Conservation (phyloP, 257 asterid species). For the Nicotiana benthamiana region DNA sequence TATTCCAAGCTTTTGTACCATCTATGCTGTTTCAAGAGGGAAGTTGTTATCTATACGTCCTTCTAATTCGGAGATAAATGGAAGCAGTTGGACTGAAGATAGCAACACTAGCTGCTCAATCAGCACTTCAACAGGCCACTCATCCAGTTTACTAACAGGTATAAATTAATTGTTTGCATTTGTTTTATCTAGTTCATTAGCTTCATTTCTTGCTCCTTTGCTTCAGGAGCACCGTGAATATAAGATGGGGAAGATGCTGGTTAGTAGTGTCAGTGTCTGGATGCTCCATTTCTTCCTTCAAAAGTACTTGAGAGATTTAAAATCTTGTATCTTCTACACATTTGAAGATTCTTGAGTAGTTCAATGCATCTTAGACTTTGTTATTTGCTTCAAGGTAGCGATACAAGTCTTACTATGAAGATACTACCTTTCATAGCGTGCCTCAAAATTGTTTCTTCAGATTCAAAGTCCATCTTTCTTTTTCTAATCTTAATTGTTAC, state of each 20-base stretch:
- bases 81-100: conserved; percentile 37
- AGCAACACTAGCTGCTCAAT: conserved; percentile 45
- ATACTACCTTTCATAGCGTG: background rate
- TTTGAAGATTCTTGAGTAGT: background rate
- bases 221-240: background rate
- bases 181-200: background rate
- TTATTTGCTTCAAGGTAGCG: background rate
- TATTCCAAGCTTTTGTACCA: conserved; percentile 58
- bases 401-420: background rate
- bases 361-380: background rate
- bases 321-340: background rate
- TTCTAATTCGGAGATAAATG: conserved; percentile 47
- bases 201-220: background rate
- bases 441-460: background rate
- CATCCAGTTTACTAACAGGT: conserved; percentile 47
- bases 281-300: background rate
- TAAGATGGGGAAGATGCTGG: background rate
- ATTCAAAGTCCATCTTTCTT: background rate
- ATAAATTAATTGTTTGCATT: background rate
- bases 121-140: conserved; percentile 35
- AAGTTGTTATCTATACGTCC: conserved; percentile 59
- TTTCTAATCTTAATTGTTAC: background rate
- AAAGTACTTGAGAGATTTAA: background rate
- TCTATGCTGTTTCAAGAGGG: conserved; percentile 77
- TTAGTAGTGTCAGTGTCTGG: background rate